These are phyloP conservation scores for Microdochium bolleyi DNA, from an alignment of 2,329 filamentous ascomycete species.

Conservation along the genomic window DNA sequence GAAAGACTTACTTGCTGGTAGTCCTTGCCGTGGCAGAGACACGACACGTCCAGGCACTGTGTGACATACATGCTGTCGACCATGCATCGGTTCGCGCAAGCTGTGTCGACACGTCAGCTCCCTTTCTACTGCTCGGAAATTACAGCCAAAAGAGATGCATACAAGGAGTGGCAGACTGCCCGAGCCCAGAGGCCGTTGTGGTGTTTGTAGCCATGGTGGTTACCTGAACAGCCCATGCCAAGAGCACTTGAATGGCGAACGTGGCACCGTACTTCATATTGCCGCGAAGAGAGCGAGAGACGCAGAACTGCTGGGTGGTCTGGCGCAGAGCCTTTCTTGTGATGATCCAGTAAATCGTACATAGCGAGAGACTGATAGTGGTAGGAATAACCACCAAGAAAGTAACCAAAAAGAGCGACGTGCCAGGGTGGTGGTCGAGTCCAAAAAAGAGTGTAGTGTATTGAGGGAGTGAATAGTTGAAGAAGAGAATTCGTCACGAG, in stretches of 20 bases:
- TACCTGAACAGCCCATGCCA: constrained; percentile 10
- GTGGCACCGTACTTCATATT: constrained; percentile 11
- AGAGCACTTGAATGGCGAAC: constrained; percentile 7
- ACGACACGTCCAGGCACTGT: constrained; percentile 18
- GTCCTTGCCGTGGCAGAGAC: constrained; percentile 18
- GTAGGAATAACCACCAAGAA: constrained; percentile 19
- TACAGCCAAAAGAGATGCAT: neutral
- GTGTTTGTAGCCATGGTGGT: constrained; percentile 2
- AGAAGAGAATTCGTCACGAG: neutral
- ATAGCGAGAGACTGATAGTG: constrained; percentile 14
- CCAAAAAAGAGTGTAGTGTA: constrained; percentile 31
- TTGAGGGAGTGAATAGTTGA: neutral
- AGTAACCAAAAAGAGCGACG: constrained; percentile 6
- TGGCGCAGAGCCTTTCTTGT: neutral
- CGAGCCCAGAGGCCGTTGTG: neutral
- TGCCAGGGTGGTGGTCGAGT: constrained; percentile 29
- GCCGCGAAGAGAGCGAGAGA: neutral
- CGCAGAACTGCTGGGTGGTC: neutral
- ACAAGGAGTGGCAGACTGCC: neutral
- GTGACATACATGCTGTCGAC: constrained; percentile 22
- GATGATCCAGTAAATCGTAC: constrained; percentile 17
- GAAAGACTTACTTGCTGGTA: constrained; percentile 15
- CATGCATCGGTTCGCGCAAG: constrained; percentile 19
- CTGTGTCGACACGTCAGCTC: constrained; percentile 8
- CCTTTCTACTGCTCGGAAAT: neutral